Conservation (phyloP, 805 yeast genomes). For the Zygoascus tannicola region DNA sequence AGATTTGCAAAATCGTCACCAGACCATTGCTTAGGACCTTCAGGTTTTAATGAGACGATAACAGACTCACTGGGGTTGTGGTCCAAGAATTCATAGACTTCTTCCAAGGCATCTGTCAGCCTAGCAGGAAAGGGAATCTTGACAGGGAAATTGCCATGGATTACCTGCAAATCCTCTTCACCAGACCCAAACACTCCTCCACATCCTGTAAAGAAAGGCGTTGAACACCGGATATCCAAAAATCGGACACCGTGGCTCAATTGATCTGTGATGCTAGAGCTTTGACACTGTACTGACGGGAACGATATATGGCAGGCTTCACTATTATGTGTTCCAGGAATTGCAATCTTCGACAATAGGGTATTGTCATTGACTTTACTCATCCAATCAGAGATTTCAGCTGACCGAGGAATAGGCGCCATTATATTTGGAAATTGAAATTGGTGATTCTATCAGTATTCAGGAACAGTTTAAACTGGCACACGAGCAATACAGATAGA, state of each 20-base stretch:
- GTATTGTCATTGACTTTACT: conserved; percentile 42
- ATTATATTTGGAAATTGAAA: no score
- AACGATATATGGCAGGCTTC: conserved; percentile 63
- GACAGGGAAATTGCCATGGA: conserved; percentile 72
- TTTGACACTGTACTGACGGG: conserved; percentile 74
- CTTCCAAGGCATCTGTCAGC: conserved; percentile 43
- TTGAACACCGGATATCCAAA: conserved; percentile 57
- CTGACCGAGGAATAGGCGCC: conserved; percentile 7
- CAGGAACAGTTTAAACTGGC: no score
- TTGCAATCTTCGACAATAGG: conserved; percentile 43
- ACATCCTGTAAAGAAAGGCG: conserved; percentile 43
- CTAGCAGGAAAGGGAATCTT: conserved; percentile 47
- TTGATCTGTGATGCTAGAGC: conserved; percentile 48
- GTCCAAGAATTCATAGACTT: conserved; percentile 49
- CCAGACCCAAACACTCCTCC: conserved; percentile 23
- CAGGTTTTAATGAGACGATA: conserved; percentile 61
- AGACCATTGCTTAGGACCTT: conserved; percentile 61
- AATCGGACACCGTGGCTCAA: conserved; percentile 67
- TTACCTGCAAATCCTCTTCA: conserved; percentile 48
- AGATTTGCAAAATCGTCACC: conserved; percentile 58
- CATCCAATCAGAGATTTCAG: conserved; percentile 38
- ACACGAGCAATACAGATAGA: no score
- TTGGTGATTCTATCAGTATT: no score
- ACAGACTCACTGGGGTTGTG: conserved; percentile 50
- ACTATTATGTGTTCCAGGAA: conserved; percentile 83